Evolutionary conservation across 495 filamentous ascomycete genomes (phyloP).

Genomic region (Sabuloglossum arenarium): DNA sequence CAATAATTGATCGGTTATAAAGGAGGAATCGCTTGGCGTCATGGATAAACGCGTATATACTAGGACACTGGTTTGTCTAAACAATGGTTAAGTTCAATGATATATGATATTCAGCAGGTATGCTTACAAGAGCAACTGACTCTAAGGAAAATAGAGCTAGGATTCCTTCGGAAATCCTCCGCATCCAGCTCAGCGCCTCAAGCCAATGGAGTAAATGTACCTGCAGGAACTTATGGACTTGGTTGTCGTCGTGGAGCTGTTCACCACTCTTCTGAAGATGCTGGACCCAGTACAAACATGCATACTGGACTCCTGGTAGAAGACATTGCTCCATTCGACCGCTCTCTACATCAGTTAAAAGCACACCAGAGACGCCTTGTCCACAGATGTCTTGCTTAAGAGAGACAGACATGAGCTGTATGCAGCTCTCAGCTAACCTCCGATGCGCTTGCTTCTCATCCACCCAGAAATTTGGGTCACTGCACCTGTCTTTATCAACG

Average conservation of each 20-base stretch:
- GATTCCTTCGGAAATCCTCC: not conserved
- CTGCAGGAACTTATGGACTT: not conserved
- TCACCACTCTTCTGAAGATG: slow-evolving; percentile 20
- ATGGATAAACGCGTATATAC: slow-evolving; percentile 11
- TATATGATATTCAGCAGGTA: not conserved
- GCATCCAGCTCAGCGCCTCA: not conserved
- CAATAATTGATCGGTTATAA: slow-evolving; percentile 10
- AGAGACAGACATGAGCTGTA: slow-evolving; percentile 15
- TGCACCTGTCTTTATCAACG: slow-evolving; percentile 16
- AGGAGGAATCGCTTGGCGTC: slow-evolving; percentile 20
- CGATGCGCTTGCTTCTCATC: slow-evolving; percentile 19
- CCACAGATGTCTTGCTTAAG: slow-evolving; percentile 22
- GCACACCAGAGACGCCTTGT: slow-evolving; percentile 13
- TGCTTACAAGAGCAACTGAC: no score
- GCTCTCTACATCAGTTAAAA: slow-evolving; percentile 4
- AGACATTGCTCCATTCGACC: slow-evolving; percentile 12
- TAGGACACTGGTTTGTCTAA: not conserved
- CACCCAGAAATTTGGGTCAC: slow-evolving; percentile 17
- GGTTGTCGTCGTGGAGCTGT: not conserved
- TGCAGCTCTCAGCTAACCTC: slow-evolving; percentile 16
- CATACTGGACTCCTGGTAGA: slow-evolving; percentile 17
- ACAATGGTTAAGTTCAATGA: not conserved
- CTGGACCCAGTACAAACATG: slow-evolving; percentile 26
- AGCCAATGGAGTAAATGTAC: not conserved
- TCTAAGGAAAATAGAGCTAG: not conserved